Conservation (phyloP, 305 asterid genomes). For the Rubia tinctorum region DNA sequence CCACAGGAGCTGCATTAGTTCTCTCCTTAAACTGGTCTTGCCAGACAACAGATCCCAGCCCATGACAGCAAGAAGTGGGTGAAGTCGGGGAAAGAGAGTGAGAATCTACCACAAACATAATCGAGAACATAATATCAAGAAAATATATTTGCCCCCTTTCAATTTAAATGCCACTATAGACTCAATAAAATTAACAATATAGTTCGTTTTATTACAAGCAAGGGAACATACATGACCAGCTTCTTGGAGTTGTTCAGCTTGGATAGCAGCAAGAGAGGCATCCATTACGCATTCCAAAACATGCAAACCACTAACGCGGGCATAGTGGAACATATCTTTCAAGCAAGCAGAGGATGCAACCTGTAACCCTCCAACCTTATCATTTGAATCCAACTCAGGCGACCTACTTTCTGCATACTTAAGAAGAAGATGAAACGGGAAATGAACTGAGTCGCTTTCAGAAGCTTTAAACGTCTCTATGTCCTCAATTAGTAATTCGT, state of each 20-base stretch:
- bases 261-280: conserved; percentile 71
- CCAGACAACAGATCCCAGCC: conserved; percentile 99
- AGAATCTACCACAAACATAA: conserved; percentile 53
- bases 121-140: conserved; percentile 17
- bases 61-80: conserved; percentile 91
- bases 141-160: not conserved
- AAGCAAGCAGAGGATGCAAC: conserved; percentile 52
- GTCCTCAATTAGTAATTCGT: conserved; percentile 66
- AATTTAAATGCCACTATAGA: not conserved
- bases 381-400: conserved; percentile 42
- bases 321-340: conserved; percentile 85
- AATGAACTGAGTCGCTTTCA: conserved; percentile 59
- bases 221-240: conserved; percentile 62
- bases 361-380: conserved; percentile 33
- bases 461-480: conserved; percentile 50
- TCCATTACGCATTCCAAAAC: conserved; percentile 62
- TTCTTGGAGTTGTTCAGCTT: conserved; percentile 77
- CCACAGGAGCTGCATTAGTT: conserved; percentile 88
- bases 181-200: not conserved
- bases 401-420: conserved; percentile 37
- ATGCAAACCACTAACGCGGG: conserved; percentile 85
- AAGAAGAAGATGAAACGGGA: conserved; percentile 67
- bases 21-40: conserved; percentile 73
- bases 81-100: conserved; percentile 84
- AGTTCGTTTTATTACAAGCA: not conserved